Base-by-base conservation (phyloP, 345 rosid genomes). In the Salix viminalis region DNA sequence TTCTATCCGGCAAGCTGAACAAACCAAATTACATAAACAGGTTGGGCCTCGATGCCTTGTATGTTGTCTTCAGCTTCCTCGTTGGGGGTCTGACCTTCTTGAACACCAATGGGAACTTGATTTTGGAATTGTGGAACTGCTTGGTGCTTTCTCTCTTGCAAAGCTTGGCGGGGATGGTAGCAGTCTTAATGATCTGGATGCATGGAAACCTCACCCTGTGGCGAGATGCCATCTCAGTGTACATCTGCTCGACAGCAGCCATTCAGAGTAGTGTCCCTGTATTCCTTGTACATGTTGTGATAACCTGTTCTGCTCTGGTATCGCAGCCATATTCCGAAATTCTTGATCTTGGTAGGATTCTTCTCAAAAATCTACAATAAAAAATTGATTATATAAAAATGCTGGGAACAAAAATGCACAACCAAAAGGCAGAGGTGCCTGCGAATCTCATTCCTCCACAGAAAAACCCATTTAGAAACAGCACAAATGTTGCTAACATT, bases 281-380 rank as follows among this genome's bases (percentile, higher is more conserved):
- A 89, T 67, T 89, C 91, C 87, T 90, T 89, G 83, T 90, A 89
- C 92, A 90, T 89, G 71, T 90, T 89, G 81, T 90, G 94, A 72
- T 89, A 89, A 36, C 89, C 88, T 0, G 89, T 89, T 37, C 91
- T 81, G 21, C 91, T 89, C 75, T 87, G 89, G 75, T 89, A 89
- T 15, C 87, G 80, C 28, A 87, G 73, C 92, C 92, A 89, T 69
- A 87, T 86, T 2, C 91, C 91, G n/a, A 50, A 89, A 76, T 89
- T 89, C 78, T 89, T 83, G 67, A 89, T 87, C 71, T 16, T 89
- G 15, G 89, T 89, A 41, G 92, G 92, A 66, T 83, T 85, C 83
- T 87, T 89, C 89, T 89, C 89, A 74, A 83, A 89, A 70, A 89
- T 87, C 89, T 89, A 73, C 75, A 72, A 26, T 58, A 5, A 58